A percentile compares a stretch with the other conserved stretches of the same genome.
Conservation (phyloP, 2,329 filamentous ascomycete species). For the Cercospora citrullina region DNA sequence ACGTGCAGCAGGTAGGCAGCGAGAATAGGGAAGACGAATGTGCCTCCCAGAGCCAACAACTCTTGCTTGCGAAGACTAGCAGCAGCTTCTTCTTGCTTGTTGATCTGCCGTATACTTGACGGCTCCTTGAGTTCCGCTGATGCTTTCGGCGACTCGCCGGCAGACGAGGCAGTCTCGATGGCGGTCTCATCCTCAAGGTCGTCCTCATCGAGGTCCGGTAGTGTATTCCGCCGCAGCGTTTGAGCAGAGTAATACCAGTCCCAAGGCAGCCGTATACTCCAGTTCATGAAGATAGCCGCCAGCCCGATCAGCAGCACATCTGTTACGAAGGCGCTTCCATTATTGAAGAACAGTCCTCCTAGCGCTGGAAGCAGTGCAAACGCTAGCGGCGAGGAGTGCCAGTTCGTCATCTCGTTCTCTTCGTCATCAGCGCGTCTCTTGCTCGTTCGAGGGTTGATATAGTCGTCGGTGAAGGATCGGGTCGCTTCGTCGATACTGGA, state of each 20-base stretch:
- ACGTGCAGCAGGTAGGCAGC: constrained; percentile 83
- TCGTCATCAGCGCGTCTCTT: constrained; percentile 39
- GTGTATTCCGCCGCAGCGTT: constrained; percentile 31
- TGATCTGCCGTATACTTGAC: constrained; percentile 17
- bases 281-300: constrained; percentile 84
- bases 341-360: constrained; percentile 79
- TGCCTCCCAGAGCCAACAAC: constrained; percentile 69
- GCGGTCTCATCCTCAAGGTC: constrained; percentile 27
- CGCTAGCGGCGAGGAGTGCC: constrained; percentile 77
- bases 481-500: constrained; percentile 68
- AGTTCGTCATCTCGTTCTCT: constrained; percentile 61
- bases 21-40: constrained; percentile 74
- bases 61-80: constrained; percentile 73
- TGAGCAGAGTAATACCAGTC: constrained; percentile 57
- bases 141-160: constrained; percentile 24
- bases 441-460: constrained; percentile 55
- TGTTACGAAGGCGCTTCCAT: constrained; percentile 79
- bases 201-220: constrained; percentile 12
- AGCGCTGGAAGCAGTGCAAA: constrained; percentile 83
- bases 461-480: constrained; percentile 67
- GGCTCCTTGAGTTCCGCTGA: constrained; percentile 13
- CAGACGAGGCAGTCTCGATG: constrained; percentile 29
- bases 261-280: constrained; percentile 90
- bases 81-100: constrained; percentile 44
- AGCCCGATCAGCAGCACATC: constrained; percentile 79